Evolutionary conservation across 352 stramenopile species (phyloP).

Genomic region (Pythium myriotylum): DNA sequence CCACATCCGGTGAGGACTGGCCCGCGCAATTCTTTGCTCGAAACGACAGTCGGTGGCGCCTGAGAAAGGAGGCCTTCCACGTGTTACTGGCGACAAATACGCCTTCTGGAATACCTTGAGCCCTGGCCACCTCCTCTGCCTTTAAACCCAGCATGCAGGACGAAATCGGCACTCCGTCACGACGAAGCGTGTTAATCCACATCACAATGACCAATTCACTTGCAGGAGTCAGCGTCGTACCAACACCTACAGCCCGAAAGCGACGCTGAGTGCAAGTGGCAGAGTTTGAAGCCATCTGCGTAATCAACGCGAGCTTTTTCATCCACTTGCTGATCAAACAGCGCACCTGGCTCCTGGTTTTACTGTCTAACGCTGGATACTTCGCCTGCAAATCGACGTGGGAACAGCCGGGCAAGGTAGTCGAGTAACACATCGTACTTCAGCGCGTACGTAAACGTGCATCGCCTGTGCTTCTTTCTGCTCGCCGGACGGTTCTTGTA

Average conservation of each 20-base stretch:
- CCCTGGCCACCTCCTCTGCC: too few relatives aligned
- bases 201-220: too few relatives aligned
- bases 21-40: too few relatives aligned
- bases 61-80: too few relatives aligned
- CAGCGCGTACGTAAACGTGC: neutral
- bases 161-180: too few relatives aligned
- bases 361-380: neutral
- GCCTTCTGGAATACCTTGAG: too few relatives aligned
- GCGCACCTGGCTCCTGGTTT: neutral
- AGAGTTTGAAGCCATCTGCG: neutral
- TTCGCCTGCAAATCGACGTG: neutral
- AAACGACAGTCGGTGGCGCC: too few relatives aligned
- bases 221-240: too few relatives aligned
- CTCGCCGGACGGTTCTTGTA: neutral
- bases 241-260: neutral
- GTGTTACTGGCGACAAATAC: too few relatives aligned
- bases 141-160: too few relatives aligned
- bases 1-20: too few relatives aligned
- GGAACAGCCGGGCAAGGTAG: neutral
- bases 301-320: neutral
- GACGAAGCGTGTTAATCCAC: too few relatives aligned
- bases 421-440: neutral
- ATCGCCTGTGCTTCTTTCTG: neutral
- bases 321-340: neutral
- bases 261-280: neutral